phyloP scores from a whole-genome alignment of 129 eudicot genomes.

The Flaveria bidentis region DNA sequence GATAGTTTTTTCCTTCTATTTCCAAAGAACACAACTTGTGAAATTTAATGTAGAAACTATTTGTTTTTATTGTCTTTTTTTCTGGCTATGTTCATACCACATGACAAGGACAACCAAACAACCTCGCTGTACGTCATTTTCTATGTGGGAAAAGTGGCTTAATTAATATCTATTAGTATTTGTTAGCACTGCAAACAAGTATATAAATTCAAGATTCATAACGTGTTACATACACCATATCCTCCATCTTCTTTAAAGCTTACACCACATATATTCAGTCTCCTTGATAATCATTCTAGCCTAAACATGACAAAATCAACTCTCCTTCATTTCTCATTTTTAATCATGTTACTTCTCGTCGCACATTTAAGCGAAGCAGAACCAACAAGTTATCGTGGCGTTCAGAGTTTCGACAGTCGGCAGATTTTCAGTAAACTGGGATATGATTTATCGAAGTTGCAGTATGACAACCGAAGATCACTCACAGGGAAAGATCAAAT shows the following conservation, averaged over 20 bases:
- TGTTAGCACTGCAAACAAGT: conserved; percentile 32
- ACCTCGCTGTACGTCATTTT: conserved; percentile 22
- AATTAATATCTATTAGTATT: background rate
- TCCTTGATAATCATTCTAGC: conserved; percentile 13
- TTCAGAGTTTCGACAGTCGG: conserved; percentile 44
- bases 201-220: conserved; percentile 27
- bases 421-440: conserved; percentile 47
- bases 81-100: background rate
- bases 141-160: conserved; percentile 17
- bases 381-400: conserved; percentile 48
- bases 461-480: conserved; percentile 36
- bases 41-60: background rate
- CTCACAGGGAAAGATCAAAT: conserved; percentile 37
- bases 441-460: conserved; percentile 38
- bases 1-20: too few relatives aligned
- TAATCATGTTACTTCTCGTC: conserved; percentile 37
- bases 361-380: conserved; percentile 33
- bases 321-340: conserved; percentile 28
- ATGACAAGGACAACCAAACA: conserved; percentile 26
- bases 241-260: conserved; percentile 18
- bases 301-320: conserved; percentile 43
- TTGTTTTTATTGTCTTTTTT: conserved; percentile 16
- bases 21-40: background rate
- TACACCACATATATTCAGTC: conserved; percentile 10
- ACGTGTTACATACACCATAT: conserved; percentile 9